Evolutionary conservation across 1,284 basidiomycete genomes (phyloP), one percentile per base, ranked within the genome.

Genomic region (Microbotryum intermedium): DNA sequence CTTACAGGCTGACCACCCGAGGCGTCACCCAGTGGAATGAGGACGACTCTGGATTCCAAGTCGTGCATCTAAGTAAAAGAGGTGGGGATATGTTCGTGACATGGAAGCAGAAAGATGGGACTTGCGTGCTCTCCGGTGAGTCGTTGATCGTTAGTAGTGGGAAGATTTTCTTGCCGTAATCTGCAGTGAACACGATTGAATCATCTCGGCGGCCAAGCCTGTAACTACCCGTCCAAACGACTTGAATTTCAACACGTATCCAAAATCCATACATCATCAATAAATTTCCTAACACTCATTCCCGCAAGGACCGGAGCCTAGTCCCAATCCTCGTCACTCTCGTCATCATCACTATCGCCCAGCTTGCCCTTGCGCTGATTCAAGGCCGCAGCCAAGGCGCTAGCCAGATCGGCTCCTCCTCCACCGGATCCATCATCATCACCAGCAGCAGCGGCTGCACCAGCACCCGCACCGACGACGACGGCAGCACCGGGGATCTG

Each of bases 261-360:
- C 21, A 10, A 11, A 48, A 48, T 48, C 16, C 21, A 10, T 11
- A 48, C 26, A 21, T 16, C 21, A 23, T 48, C 26, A 21, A 23
- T 23, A 48, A 48, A 48, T 18, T 25, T 48, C 13, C n/a, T n/a
- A n/a, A n/a, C n/a, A n/a, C 21, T 48, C 26, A 11, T 5, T 2
- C n/a, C n/a, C 46, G 26, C 46, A 16, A 23, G 26, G 23, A 43
- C 26, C 8, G 23, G 13, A 28, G 4, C 44, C 25, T 70, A 77
- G 75, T 90, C 88, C 88, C 88, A 91, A 60, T 89, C 88, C 57
- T 88, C 88, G 48, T 90, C 88, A 43, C 88, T 88, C 7, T 88
- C 88, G 13, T 92, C 90, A 3, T 91, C 90, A 68, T 92, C 90
- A 67, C 76, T 88, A 67, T 91, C 90, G 6, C 88, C 91, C 73